phyloP scores from a whole-genome alignment of 73 alveolate genomes.

The Strombidium stylifer region DNA sequence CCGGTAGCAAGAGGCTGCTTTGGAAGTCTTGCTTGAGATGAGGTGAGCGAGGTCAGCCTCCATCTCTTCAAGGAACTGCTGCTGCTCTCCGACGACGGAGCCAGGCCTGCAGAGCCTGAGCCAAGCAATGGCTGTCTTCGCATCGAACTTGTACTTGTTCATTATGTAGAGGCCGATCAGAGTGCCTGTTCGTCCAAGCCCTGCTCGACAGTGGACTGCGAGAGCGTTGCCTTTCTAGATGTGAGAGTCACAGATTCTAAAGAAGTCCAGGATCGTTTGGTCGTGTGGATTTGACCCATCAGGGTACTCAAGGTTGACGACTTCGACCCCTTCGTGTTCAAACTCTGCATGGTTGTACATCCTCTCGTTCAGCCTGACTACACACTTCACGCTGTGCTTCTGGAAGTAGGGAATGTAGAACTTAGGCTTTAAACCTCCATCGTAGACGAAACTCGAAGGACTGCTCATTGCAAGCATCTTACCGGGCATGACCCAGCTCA shows the following conservation, averaged over 20 bases:
- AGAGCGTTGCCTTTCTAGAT: constrained; percentile 51
- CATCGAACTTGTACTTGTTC: constrained; percentile 60
- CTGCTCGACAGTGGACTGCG: constrained; percentile 83
- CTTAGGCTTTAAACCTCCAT: constrained; percentile 21
- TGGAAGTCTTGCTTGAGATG: no score
- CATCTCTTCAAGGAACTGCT: constrained; percentile 43
- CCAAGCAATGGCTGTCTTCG: constrained; percentile 65
- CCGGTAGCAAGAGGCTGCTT: no score
- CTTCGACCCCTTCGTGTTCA: constrained; percentile 13
- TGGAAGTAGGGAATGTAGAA: constrained; percentile 14
- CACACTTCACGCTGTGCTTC: constrained; percentile 38
- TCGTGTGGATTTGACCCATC: constrained; percentile 60
- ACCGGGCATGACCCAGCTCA: constrained; percentile 70
- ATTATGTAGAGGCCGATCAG: constrained; percentile 62
- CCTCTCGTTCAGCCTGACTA: constrained; percentile 64
- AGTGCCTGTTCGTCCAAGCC: constrained; percentile 80
- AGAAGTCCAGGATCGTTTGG: neutral
- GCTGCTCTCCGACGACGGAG: constrained; percentile 68
- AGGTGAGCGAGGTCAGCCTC: no score
- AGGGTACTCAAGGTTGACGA: constrained; percentile 23
- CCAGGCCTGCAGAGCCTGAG: constrained; percentile 83
- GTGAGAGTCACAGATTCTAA: neutral
- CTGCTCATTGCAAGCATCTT: constrained; percentile 52
- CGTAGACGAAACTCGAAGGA: constrained; percentile 18
- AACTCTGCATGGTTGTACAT: constrained; percentile 48